Evolutionary conservation across 2,329 filamentous ascomycete genomes (phyloP), one percentile per base, ranked within the genome.

Genomic region (Colletotrichum paranaense): DNA sequence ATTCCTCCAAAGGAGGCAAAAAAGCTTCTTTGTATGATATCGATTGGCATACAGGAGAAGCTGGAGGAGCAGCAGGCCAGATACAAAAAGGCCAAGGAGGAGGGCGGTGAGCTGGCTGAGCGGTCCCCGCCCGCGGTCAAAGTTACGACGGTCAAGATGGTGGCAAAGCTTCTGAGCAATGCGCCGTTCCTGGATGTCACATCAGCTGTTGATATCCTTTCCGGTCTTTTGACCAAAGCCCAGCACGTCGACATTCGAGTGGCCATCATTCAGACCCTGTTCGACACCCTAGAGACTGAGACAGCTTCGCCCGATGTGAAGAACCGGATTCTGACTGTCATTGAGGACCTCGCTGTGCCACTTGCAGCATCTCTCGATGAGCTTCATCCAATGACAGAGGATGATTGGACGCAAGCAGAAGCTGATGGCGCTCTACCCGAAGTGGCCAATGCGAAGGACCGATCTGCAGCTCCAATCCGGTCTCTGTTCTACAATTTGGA

Each of bases 111-210:
- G 16, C 22, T 12, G 24, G 32, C 4, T 9, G n/a, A 30, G 9
- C 56, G 14, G 28, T 14, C 19, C 4, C 9, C 14, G 11, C 35
- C 57, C 8, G 12, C 22, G 19, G 64, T 72, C 11, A 72, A 72
- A 30, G 64, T 72, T 35, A 62, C 63, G 5, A 72, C 68, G 4
- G 68, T 72, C 14, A 72, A 67, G 9, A 62, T 62, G 68, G 35
- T 72, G 5, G 68, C 52, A 19, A 62, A 58, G 26, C 64, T 72
- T 12, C 57, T 72, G 11, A 56, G 64, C 12, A 49, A 68, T 32
- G 30, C 68, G 16, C 64, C 35, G 14, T 67, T 67, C 55, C 14
- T 70, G 8, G 24, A 59, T 4, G 5, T 30, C 9, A 19, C 11
- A 16, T 42, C 22, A 11, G 35, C 64, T 8, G 28, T 68, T n/a